A percentile compares a stretch with the other conserved stretches of the same genome.
Conservation (phyloP, 2,329 filamentous ascomycete genomes). For the Pseudogymnoascus sp. region DNA sequence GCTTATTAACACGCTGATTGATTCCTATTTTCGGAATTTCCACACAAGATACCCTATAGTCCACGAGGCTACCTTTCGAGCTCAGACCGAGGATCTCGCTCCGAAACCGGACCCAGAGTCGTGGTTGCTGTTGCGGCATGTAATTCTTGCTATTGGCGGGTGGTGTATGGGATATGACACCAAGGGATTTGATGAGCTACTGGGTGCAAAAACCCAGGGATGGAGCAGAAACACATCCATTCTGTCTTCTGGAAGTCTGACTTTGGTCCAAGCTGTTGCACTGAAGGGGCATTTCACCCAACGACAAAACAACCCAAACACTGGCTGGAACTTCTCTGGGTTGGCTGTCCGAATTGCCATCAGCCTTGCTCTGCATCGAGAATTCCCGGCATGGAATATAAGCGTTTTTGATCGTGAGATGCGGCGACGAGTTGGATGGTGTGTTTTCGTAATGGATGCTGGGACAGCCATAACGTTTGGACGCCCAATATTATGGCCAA, state of each 20-base stretch:
- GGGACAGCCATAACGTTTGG: slow-evolving; percentile 39
- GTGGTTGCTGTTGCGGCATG: slow-evolving; percentile 30
- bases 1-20: slow-evolving; percentile 18
- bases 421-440: slow-evolving; percentile 33
- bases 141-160: slow-evolving; percentile 31
- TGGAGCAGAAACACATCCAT: slow-evolving; percentile 25
- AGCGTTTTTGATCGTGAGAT: slow-evolving; percentile 29
- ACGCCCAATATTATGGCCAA: slow-evolving; percentile 25
- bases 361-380: slow-evolving; percentile 38
- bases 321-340: slow-evolving; percentile 39
- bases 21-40: slow-evolving; percentile 37
- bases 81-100: slow-evolving; percentile 28
- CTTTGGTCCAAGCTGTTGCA: slow-evolving; percentile 26
- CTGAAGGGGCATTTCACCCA: slow-evolving; percentile 36
- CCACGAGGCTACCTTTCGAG: slow-evolving; percentile 38
- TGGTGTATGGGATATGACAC: slow-evolving; percentile 26
- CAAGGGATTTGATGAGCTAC: slow-evolving; percentile 23
- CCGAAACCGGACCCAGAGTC: slow-evolving; percentile 25
- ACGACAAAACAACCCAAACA: slow-evolving; percentile 40
- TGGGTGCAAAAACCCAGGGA: slow-evolving; percentile 25
- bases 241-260: slow-evolving; percentile 28
- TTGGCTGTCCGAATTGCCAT: slow-evolving; percentile 40
- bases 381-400: slow-evolving; percentile 30
- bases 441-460: slow-evolving; percentile 35
- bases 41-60: slow-evolving; percentile 38